Evolutionary conservation across 1,284 basidiomycete genomes (phyloP).

Genomic region (Ceratobasidium sp.): DNA sequence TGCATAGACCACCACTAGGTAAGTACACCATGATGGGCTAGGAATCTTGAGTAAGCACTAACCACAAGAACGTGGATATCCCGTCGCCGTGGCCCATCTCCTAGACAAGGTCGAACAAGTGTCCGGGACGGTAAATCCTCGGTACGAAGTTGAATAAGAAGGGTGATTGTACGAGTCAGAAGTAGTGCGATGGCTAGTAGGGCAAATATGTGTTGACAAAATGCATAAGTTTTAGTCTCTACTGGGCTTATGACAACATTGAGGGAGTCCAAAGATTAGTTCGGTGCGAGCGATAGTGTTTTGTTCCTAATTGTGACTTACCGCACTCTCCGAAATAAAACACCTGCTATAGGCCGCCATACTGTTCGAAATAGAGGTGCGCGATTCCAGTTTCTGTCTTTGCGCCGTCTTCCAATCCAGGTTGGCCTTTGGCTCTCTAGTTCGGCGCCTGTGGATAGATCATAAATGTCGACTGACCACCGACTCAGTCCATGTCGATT

Average conservation of each 20-base stretch:
- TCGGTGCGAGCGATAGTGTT: too few species aligned
- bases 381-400: too few species aligned
- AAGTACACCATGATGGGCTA: not conserved
- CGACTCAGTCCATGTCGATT: too few species aligned
- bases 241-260: too few species aligned
- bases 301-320: not conserved
- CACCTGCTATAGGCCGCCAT: not conserved
- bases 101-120: not conserved
- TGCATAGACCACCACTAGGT: not conserved
- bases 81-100: too few species aligned
- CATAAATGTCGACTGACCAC: too few species aligned
- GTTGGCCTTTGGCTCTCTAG: not conserved
- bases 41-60: not conserved
- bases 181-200: not conserved
- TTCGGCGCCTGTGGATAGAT: too few species aligned
- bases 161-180: not conserved
- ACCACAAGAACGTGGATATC: not conserved
- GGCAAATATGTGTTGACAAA: not conserved
- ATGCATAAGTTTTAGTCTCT: not conserved
- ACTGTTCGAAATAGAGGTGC: too few species aligned
- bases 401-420: not conserved
- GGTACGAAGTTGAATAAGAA: not conserved
- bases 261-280: not conserved
- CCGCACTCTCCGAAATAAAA: not conserved
- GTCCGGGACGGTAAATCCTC: slow-evolving; percentile 4